Base-by-base conservation (phyloP, 116 monocot genomes). In the Phalaenopsis hybrid region DNA sequence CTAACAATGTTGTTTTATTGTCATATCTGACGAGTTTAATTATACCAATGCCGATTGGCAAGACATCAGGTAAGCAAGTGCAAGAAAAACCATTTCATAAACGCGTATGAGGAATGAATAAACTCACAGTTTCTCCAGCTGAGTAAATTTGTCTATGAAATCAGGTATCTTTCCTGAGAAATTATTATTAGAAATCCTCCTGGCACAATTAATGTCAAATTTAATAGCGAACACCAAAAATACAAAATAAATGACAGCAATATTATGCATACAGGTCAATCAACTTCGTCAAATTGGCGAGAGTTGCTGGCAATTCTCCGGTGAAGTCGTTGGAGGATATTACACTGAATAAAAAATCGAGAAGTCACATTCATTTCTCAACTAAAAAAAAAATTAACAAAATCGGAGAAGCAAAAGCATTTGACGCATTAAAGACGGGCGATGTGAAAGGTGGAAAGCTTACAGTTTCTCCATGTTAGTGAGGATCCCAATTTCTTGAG, bases 111-210 rank as follows among this genome's bases (percentile, higher is more conserved):
- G 13, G 31, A 16, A 48, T 76, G 13, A 48, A 48, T n/a, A 48
- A 21, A 16, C 92, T 88, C 87, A 94, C 92, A 94, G 75, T 86
- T 87, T 94, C 44, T 87, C 80, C 84, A 94, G 81, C 3, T 63
- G 76, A 6, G 55, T 85, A 46, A 86, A 83, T 0, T 86, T 86
- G 33, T 63, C 44, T 21, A 92, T 82, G 81, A 94, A 92, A 85
- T 85, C 80, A 9, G 94, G 94, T 78, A 94, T 79, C 75, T 80
- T 86, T 41, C 94, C 92, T 1, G 88, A 84, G 78, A 94, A 94
- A 81, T 84, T 94, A 77, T 94, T 94, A 43, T 85, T 55, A 28
- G 85, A 90, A 82, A 94, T 69, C 86, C 94, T 92, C 73, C 94
- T 91, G 28, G 85, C 8, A 46, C 16, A 25, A 83, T 23, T 44